Percentiles rank a stretch among this genome's conserved stretches.
Evolutionary conservation across 371 early-diverging fungal genomes (phyloP).

Genomic region (Circinella minor): DNA sequence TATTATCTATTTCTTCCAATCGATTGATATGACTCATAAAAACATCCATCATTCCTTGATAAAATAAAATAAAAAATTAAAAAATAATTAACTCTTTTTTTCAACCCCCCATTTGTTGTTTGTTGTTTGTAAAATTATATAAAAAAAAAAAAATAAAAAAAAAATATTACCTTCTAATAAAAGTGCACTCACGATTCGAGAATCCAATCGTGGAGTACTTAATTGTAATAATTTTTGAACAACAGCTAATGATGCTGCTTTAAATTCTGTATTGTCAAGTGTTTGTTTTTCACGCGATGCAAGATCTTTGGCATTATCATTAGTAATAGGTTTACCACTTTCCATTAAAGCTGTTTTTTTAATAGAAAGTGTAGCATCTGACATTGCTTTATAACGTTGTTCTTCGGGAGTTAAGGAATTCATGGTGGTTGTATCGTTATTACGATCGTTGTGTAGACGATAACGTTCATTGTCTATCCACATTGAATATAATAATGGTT

Average conservation of each 20-base stretch:
- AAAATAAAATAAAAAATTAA: too few species aligned
- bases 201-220: conserved; percentile 42
- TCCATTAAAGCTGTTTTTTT: not conserved
- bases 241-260: conserved; percentile 44
- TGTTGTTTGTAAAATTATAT: too few species aligned
- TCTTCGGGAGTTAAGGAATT: not conserved
- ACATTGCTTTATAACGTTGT: not conserved
- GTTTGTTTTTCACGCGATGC: not conserved
- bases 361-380: not conserved
- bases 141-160: too few species aligned
- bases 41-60: conserved; percentile 56
- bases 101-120: too few species aligned
- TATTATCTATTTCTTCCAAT: conserved; percentile 14
- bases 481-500: not conserved
- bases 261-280: conserved; percentile 25
- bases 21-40: conserved; percentile 49
- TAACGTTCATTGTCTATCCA: conserved; percentile 3
- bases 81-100: too few species aligned
- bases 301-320: not conserved
- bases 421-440: not conserved
- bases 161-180: conserved; percentile 41
- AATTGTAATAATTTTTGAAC: conserved; percentile 47
- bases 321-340: not conserved
- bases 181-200: conserved; percentile 49
- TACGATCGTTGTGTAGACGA: not conserved